Base-by-base conservation (phyloP, 306 rosid genomes). In the Quercus bicolor region DNA sequence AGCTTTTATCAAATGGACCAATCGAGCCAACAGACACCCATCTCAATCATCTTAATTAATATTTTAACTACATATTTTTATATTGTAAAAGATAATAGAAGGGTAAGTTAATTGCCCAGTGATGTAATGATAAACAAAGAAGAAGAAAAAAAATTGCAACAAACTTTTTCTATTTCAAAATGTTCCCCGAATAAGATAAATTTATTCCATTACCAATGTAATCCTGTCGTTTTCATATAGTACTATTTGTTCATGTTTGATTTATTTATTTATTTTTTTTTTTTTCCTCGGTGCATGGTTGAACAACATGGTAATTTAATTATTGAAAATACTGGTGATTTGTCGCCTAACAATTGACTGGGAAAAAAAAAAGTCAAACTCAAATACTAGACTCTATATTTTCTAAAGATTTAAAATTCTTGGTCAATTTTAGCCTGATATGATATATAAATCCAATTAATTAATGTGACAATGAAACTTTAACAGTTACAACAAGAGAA, bases 301-400 rank as follows among this genome's bases (percentile, higher is more conserved):
- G 79, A 84, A 77, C 89, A 48, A 82, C 76, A 70, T 48, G 29
- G 19, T 53, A 75, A 78, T 69, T 52, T 21, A 69, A 53, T 69
- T 74, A 62, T 59, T 15, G 69, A 72, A 33, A 55, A 69, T 64
- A 59, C 76, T 71, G 70, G 86, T 31, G 73, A 54, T 16, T 45
- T 60, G 33, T 72, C 33, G 24, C 23, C 68, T 13, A 57, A 43
- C 6, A 37, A 45, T 28, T 18, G 69, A 37, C 51, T 37, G 48
- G 5, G 16, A 54, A 31, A 13, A 64, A 73, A 48, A 28, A 65
- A 74, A 28, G 73, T 78, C 85, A 2, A 72, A 60, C 72, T 18
- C 43, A 68, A 66, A 12, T n/a, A 34, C 52, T 3, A 21, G 34
- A 14, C n/a, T 21, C 10, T 9, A 3, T 31, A 34, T 19, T 40